Evolutionary conservation across 352 stramenopile genomes (phyloP).

Genomic region (Globisporangium perplexum): DNA sequence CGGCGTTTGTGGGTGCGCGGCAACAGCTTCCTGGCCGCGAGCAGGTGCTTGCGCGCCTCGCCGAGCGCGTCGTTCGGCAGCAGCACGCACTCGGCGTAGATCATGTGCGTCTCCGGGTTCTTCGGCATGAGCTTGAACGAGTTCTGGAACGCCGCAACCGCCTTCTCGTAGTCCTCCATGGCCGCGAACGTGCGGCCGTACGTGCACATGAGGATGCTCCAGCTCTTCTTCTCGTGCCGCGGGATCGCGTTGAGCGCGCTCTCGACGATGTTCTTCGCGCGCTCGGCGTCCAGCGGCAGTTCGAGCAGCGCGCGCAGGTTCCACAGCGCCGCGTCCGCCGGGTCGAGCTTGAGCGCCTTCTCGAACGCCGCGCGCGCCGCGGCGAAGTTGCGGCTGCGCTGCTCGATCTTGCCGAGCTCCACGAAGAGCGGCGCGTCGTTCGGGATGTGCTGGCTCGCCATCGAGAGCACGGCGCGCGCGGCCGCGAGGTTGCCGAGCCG

Average conservation of each 20-base stretch:
- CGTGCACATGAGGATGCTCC: constrained; percentile 82
- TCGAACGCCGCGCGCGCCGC: constrained; percentile 57
- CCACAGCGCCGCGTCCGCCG: constrained; percentile 59
- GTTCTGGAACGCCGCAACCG: constrained; percentile 71
- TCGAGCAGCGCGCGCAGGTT: constrained; percentile 80
- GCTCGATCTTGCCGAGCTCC: constrained; percentile 79
- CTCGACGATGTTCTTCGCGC: constrained; percentile 71
- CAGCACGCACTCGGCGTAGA: constrained; percentile 76
- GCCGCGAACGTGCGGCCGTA: constrained; percentile 70
- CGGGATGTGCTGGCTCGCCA: constrained; percentile 60
- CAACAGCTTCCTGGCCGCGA: constrained; percentile 54
- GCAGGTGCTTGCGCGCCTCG: constrained; percentile 69
- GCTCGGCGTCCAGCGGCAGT: constrained; percentile 52
- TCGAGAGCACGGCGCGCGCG: constrained; percentile 54
- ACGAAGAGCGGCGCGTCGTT: constrained; percentile 66
- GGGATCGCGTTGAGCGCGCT: constrained; percentile 59
- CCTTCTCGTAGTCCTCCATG: constrained; percentile 63
- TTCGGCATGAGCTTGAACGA: constrained; percentile 75
- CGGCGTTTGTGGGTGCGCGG: constrained; percentile 47
- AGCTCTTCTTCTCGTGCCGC: constrained; percentile 77
- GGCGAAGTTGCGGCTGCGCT: constrained; percentile 53
- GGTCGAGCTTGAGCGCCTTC: constrained; percentile 70
- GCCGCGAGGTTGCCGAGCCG: constrained; percentile 53
- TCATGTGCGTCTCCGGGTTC: constrained; percentile 83
- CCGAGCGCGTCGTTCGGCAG: constrained; percentile 63